Conservation (phyloP, 345 rosid genomes). For the Iberis pinnata region DNA sequence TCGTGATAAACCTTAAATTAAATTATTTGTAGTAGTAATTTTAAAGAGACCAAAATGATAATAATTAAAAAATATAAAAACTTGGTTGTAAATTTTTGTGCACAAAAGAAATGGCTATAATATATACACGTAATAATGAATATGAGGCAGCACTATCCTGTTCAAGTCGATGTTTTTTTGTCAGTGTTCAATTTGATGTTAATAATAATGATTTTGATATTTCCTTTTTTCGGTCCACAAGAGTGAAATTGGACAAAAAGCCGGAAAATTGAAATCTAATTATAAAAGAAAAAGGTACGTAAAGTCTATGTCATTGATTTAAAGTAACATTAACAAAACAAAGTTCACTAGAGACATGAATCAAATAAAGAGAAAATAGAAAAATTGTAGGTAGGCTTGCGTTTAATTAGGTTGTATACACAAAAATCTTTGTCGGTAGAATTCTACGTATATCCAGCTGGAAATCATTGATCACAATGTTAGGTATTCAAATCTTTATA, state of each 20-base stretch:
- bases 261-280: slow-evolving; percentile 8
- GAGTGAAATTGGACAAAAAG: slow-evolving; percentile 23
- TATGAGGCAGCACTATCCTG: slow-evolving; percentile 15
- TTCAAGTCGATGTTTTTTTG: slow-evolving; percentile 22
- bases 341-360: slow-evolving; percentile 22
- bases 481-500: neutral
- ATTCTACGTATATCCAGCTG: slow-evolving; percentile 3
- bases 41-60: slow-evolving; percentile 8
- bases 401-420: slow-evolving; percentile 15
- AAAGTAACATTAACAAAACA: slow-evolving; percentile 25
- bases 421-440: slow-evolving; percentile 6
- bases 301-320: slow-evolving; percentile 23
- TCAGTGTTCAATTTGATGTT: slow-evolving; percentile 20
- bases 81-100: slow-evolving; percentile 23
- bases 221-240: slow-evolving; percentile 28
- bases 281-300: slow-evolving; percentile 23
- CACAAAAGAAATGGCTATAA: too few relatives aligned
- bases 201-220: slow-evolving; percentile 24
- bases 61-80: neutral
- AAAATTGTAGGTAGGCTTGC: slow-evolving; percentile 8
- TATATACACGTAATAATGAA: slow-evolving; percentile 29
- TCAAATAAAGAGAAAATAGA: slow-evolving; percentile 3
- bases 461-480: neutral
- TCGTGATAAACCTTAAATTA: too few relatives aligned
- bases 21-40: neutral